phyloP scores from a whole-genome alignment of 106 monocot genomes.

The Cymbidium sinense region DNA sequence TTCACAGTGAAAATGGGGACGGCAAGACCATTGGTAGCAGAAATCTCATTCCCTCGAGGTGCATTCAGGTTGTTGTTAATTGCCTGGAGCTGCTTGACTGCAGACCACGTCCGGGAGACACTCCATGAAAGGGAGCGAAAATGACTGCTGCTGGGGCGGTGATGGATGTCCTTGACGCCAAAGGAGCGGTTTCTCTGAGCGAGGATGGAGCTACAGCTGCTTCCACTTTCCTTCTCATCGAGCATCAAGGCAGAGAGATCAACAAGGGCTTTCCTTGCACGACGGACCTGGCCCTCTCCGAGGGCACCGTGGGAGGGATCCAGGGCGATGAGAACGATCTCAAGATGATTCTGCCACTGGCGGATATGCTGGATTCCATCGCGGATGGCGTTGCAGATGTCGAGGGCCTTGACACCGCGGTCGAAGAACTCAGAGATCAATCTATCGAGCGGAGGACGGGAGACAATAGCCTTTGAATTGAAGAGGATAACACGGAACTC shows the following conservation, averaged over 20 bases:
- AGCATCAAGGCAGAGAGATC: constrained; percentile 54
- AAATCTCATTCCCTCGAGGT: constrained; percentile 33
- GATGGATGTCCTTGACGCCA: constrained; percentile 9
- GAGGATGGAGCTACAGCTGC: constrained; percentile 18
- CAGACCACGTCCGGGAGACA: constrained; percentile 57
- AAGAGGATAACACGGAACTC: constrained; percentile 45
- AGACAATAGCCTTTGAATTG: constrained; percentile 12
- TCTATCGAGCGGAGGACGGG: constrained; percentile 38
- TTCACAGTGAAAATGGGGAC: constrained; percentile 43
- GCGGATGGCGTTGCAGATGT: constrained; percentile 84
- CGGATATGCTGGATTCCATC: constrained; percentile 76
- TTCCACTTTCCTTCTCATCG: constrained; percentile 47
- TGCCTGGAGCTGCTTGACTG: constrained; percentile 42
- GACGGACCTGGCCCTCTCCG: constrained; percentile 64
- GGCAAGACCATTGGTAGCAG: constrained; percentile 29
- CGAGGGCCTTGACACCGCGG: constrained; percentile 74
- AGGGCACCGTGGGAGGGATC: constrained; percentile 3
- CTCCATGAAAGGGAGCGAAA: constrained; percentile 51
- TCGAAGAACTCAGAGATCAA: constrained; percentile 61
- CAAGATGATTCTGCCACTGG: constrained; percentile 57
- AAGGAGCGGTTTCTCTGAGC: constrained; percentile 78
- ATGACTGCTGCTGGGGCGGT: constrained; percentile 12
- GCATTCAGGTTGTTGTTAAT: constrained; percentile 35
- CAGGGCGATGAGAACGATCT: constrained; percentile 58
- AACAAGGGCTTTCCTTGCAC: constrained; percentile 70